These are phyloP conservation scores for Rubus idaeus DNA, from an alignment of 306 rosid species.

Conservation along the genomic window DNA sequence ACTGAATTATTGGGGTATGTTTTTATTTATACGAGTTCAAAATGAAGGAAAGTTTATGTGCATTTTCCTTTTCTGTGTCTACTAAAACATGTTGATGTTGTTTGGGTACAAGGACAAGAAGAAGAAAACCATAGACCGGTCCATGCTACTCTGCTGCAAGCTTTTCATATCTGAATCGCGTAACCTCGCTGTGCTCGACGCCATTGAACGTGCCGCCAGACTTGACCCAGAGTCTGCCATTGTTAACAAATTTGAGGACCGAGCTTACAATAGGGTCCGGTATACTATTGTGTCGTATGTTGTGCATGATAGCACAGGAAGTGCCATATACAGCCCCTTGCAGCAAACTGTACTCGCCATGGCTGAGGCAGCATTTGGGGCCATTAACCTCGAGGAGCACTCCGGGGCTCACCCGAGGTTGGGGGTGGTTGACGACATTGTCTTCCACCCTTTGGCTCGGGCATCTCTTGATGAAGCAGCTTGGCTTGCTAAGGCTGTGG, in stretches of 20 bases:
- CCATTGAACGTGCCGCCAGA: constrained; percentile 65
- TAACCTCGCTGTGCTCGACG: constrained; percentile 49
- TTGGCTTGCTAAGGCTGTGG: constrained; percentile 76
- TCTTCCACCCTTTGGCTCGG: constrained; percentile 70
- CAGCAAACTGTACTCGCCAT: constrained; percentile 62
- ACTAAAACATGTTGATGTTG: background rate
- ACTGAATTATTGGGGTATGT: background rate
- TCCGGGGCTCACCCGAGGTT: constrained; percentile 77
- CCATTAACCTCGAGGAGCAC: constrained; percentile 66
- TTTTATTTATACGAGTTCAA: too few relatives aligned
- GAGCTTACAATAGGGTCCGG: constrained; percentile 66
- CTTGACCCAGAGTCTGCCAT: constrained; percentile 53
- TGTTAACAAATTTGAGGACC: constrained; percentile 57
- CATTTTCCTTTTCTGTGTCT: background rate
- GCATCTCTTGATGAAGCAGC: constrained; percentile 77
- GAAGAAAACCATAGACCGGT: constrained; percentile 51
- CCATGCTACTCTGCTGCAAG: constrained; percentile 71
- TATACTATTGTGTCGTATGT: constrained; percentile 72
- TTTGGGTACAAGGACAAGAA: constrained; percentile 46
- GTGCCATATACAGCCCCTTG: constrained; percentile 71
- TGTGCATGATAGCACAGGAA: constrained; percentile 56
- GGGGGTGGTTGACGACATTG: constrained; percentile 81
- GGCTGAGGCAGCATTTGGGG: constrained; percentile 69
- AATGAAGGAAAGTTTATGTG: background rate
- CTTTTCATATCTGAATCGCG: constrained; percentile 67